Evolutionary conservation across 305 asterid genomes (phyloP).

Genomic region (Fraxinus platypoda): DNA sequence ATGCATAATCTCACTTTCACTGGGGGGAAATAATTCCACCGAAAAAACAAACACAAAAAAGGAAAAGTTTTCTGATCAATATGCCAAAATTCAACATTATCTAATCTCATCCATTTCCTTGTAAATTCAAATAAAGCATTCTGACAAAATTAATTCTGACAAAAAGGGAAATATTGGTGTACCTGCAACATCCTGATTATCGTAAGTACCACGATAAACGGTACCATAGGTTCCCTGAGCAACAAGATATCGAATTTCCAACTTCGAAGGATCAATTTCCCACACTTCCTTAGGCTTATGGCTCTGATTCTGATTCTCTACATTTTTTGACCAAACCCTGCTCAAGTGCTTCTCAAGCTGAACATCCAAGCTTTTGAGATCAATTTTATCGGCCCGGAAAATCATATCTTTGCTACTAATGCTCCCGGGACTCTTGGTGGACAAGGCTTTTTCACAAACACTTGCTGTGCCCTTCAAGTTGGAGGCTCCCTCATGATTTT

Average conservation of each 20-base stretch:
- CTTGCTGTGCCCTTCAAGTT: conserved; percentile 48
- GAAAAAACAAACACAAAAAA: not conserved
- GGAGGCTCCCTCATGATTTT: conserved; percentile 26
- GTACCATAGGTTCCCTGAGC: conserved; percentile 97
- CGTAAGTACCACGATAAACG: conserved; percentile 77
- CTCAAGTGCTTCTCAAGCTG: conserved; percentile 92
- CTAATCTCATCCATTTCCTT: not conserved
- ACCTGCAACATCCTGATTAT: conserved; percentile 91
- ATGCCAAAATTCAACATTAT: not conserved
- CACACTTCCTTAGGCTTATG: conserved; percentile 68
- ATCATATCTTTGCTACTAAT: conserved; percentile 71
- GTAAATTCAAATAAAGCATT: not conserved
- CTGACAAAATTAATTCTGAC: not conserved
- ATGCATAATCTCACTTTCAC: not conserved
- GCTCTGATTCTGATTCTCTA: conserved; percentile 31
- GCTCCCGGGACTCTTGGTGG: conserved; percentile 39
- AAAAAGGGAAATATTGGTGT: not conserved
- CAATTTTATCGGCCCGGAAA: conserved; percentile 82
- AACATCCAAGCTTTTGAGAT: conserved; percentile 74
- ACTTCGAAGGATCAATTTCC: conserved; percentile 78
- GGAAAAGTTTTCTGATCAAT: not conserved
- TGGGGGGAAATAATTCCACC: not conserved
- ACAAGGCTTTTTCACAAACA: conserved; percentile 28
- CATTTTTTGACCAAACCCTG: conserved; percentile 76
- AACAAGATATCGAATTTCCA: conserved; percentile 82